These are phyloP conservation scores for Pseudogymnoascus sp. DNA, from an alignment of 2,329 filamentous ascomycete genomes.

Conservation along the genomic window DNA sequence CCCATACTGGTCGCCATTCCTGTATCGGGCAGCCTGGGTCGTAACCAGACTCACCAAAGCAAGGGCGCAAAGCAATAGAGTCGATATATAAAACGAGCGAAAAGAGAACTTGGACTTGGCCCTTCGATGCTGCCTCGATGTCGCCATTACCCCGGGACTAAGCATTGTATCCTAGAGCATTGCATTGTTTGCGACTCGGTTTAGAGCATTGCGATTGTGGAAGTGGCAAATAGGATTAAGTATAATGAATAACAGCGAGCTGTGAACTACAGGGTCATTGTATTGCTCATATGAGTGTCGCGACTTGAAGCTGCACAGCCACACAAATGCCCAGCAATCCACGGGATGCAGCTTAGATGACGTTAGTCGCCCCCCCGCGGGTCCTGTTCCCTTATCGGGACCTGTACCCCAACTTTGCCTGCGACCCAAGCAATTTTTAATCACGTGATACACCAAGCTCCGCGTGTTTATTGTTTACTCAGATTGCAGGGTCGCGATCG, in stretches of 20 bases:
- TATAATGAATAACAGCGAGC: neutral
- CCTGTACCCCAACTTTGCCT: neutral
- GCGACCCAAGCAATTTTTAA: neutral
- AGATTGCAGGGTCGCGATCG: slow-evolving; percentile 7
- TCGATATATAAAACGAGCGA: slow-evolving; percentile 28
- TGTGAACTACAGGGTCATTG: neutral
- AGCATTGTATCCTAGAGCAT: slow-evolving; percentile 2
- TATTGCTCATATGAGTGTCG: neutral
- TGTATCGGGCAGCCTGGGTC: slow-evolving; percentile 25
- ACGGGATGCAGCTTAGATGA: neutral
- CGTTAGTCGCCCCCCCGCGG: neutral
- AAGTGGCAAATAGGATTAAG: neutral
- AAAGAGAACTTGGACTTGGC: slow-evolving; percentile 22
- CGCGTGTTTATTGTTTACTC: slow-evolving; percentile 8
- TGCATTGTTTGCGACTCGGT: neutral
- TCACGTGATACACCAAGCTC: neutral
- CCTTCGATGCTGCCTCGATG: neutral
- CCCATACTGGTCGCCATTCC: slow-evolving; percentile 24
- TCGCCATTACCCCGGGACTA: neutral
- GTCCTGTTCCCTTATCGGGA: slow-evolving; percentile 7
- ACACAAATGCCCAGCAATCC: neutral
- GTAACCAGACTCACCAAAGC: slow-evolving; percentile 25
- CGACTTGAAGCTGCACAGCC: neutral
- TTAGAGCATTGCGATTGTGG: neutral
- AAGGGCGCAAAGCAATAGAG: slow-evolving; percentile 25